A percentile compares a stretch with the other conserved stretches of the same genome.
Conservation (phyloP, 192 early-diverging fungal genomes). For the Coemansia sp. region DNA sequence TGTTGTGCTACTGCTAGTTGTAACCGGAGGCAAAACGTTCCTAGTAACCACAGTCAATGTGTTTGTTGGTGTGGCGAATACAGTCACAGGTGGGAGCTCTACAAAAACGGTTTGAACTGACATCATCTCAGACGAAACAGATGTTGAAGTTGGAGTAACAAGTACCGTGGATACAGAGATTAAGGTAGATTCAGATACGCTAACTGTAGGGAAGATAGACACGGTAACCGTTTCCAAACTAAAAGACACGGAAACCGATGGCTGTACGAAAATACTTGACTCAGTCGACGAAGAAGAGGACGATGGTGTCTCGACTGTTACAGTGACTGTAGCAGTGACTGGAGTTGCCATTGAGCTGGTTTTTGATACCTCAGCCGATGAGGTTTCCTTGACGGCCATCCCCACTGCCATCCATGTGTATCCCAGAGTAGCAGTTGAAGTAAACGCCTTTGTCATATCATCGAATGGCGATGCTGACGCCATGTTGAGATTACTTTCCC, state of each 20-base stretch:
- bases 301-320: background rate
- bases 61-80: background rate
- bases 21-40: background rate
- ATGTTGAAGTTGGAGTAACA: background rate
- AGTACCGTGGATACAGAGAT: background rate
- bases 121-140: background rate
- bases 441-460: background rate
- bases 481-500: background rate
- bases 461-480: background rate
- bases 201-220: no score
- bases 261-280: background rate
- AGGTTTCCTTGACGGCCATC: conserved; percentile 4
- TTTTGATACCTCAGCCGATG: background rate
- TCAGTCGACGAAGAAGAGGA: background rate
- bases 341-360: background rate
- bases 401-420: background rate
- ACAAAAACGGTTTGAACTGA: background rate
- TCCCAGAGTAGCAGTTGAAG: background rate
- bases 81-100: background rate
- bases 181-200: background rate
- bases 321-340: background rate
- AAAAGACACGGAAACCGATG: background rate
- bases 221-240: background rate
- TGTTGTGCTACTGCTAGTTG: background rate
- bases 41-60: background rate